Base-by-base conservation (phyloP, 495 filamentous ascomycete species). In the Astrothelium macrocarpum region DNA sequence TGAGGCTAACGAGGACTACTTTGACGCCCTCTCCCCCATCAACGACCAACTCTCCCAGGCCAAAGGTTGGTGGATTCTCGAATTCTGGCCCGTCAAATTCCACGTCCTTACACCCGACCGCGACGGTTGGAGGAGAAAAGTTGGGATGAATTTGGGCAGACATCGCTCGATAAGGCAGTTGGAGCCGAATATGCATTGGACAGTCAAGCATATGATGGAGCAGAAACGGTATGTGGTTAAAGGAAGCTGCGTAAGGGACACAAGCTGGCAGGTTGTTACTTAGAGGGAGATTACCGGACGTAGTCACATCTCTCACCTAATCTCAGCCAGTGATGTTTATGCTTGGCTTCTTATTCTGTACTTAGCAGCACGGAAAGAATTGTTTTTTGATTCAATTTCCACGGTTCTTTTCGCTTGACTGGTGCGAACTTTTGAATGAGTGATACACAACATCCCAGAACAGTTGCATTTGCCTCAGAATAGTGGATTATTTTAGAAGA, bases 121-220 rank as follows among this genome's bases (percentile, higher is more conserved):
- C 20, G 66, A 67, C 16, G 60, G 63, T 12, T 76, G 70, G 73
- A 67, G 72, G 62, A 75, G 74, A 68, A 66, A 45, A 31, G 59
- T 74, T 1, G 25, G 70, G 10, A 60, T 70, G 45, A 76, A 77
- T 65, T 31, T 73, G 62, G 74, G 74, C 0, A 36, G 70, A 23
- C 68, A 71, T 64, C 68, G 75, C 14, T 66, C 66, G 5, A 67
- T 74, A 39, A 29, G 63, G 1, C 70, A 74, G 43, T 23, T 16
- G 1, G 67, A 73, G 59, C 74, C 74, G 43, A 72, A 70, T 25
- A 72, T 77, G 70, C 74, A 77, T 65, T 77, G 74, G 74, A 77
- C 62, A 42, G 72, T 71, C 53, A 43, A 62, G 45, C 58, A 62
- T 11, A 60, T 65, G 39, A 18, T 65, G 4, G 53, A 68, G 1